Conservation (phyloP, 768 basidiomycete species). For the Imleria badia region DNA sequence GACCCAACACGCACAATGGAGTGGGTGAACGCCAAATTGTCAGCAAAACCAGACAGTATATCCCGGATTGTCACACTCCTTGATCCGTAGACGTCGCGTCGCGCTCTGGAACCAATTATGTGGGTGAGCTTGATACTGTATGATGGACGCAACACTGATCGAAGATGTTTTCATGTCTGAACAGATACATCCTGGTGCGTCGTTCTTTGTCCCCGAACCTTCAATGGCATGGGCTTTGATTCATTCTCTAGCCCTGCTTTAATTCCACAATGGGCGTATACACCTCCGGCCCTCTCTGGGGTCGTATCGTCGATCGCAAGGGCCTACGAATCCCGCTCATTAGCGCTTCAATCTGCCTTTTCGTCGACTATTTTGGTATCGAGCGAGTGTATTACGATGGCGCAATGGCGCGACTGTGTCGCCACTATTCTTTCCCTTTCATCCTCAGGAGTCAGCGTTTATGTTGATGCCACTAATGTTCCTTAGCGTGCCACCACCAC, state of each 20-base stretch:
- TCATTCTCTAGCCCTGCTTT: not conserved
- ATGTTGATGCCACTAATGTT: not conserved
- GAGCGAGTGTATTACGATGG: constrained; percentile 62
- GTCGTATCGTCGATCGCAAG: constrained; percentile 68
- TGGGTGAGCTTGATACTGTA: constrained; percentile 37
- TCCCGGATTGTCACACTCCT: constrained; percentile 51
- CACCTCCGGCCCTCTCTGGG: constrained; percentile 73
- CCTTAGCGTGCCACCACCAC: constrained; percentile 70
- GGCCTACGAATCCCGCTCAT: too few relatives aligned
- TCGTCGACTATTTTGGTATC: constrained; percentile 76
- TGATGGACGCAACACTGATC: not conserved
- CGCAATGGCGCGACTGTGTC: constrained; percentile 39
- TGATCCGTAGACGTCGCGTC: constrained; percentile 59
- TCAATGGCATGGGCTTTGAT: constrained; percentile 48
- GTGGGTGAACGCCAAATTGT: constrained; percentile 7
- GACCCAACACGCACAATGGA: constrained; percentile 9
- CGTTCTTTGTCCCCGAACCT: not conserved
- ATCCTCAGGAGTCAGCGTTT: too few relatives aligned
- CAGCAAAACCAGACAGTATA: constrained; percentile 21
- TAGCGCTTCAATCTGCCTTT: constrained; percentile 55
- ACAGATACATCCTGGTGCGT: constrained; percentile 34
- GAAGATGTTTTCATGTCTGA: not conserved
- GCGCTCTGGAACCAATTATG: constrained; percentile 74
- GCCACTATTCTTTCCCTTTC: constrained; percentile 17
- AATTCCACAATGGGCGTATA: constrained; percentile 66